phyloP scores from a whole-genome alignment of 768 basidiomycete species.

The Leccinum variicolor region DNA sequence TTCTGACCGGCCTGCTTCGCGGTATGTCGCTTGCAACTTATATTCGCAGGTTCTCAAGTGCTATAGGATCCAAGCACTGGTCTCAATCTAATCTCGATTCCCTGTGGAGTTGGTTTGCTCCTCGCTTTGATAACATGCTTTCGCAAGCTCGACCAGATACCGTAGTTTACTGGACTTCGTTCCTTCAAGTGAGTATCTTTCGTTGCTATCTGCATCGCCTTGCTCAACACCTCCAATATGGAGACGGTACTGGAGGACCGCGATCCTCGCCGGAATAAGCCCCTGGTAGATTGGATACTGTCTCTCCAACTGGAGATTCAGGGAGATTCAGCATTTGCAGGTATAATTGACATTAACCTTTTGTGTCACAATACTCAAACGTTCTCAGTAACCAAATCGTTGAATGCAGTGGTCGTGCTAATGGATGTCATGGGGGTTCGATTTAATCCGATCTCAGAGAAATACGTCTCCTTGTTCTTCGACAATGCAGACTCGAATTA shows the following conservation, averaged over 20 bases:
- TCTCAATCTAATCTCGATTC: slow-evolving; percentile 43
- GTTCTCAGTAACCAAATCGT: slow-evolving; percentile 67
- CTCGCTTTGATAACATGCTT: slow-evolving; percentile 61
- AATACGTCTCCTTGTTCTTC: slow-evolving; percentile 68
- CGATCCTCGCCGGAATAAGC: slow-evolving; percentile 76
- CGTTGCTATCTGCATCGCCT: neutral
- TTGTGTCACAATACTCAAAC: slow-evolving; percentile 5
- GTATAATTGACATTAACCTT: slow-evolving; percentile 42
- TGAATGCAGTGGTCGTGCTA: slow-evolving; percentile 63
- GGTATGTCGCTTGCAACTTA: slow-evolving; percentile 41
- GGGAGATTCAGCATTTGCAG: slow-evolving; percentile 83
- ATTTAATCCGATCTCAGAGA: slow-evolving; percentile 63
- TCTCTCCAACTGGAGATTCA: slow-evolving; percentile 77
- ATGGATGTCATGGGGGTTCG: slow-evolving; percentile 64
- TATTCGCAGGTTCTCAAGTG: slow-evolving; percentile 5
- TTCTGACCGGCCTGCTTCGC: slow-evolving; percentile 70
- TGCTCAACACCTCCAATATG: slow-evolving; percentile 3
- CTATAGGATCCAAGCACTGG: slow-evolving; percentile 84
- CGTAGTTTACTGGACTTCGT: slow-evolving; percentile 66
- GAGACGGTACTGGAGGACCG: slow-evolving; percentile 59
- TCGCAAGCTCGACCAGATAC: slow-evolving; percentile 85
- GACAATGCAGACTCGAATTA: slow-evolving; percentile 78
- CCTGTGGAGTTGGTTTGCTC: slow-evolving; percentile 72
- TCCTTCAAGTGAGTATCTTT: slow-evolving; percentile 39
- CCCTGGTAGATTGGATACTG: slow-evolving; percentile 74